A percentile compares a stretch with the other conserved stretches of the same genome.
Evolutionary conservation across 345 rosid species (phyloP).

Genomic region (Hypericum perforatum): DNA sequence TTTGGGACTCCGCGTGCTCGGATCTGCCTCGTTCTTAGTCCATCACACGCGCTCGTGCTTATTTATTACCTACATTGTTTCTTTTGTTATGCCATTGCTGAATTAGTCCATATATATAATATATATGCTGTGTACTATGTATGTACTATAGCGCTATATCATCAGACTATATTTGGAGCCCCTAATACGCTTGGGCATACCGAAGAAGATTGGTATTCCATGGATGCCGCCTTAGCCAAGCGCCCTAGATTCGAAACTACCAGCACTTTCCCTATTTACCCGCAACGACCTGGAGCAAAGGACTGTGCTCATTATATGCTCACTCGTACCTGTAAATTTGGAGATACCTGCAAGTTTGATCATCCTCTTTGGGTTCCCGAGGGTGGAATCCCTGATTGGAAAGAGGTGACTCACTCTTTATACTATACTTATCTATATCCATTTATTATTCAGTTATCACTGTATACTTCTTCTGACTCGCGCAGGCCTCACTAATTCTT

Average conservation of each 20-base stretch:
- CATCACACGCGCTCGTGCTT: too few relatives aligned
- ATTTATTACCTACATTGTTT: too few relatives aligned
- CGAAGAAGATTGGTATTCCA: conserved; percentile 79
- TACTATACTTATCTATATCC: conserved; percentile 29
- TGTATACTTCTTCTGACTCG: not conserved
- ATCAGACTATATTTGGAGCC: conserved; percentile 71
- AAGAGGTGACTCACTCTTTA: conserved; percentile 95
- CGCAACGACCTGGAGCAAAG: conserved; percentile 96
- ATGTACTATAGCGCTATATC: conserved; percentile 84
- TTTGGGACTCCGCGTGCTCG: too few relatives aligned
- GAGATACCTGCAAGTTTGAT: conserved; percentile 97
- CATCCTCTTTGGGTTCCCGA: conserved; percentile 99
- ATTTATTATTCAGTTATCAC: conserved; percentile 10
- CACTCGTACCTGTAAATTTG: conserved; percentile 97
- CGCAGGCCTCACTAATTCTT: too few relatives aligned
- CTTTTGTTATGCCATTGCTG: too few relatives aligned
- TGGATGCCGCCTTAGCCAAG: conserved; percentile 56
- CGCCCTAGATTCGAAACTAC: conserved; percentile 84
- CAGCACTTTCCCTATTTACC: conserved; percentile 77
- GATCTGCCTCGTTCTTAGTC: too few relatives aligned
- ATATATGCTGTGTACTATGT: not conserved
- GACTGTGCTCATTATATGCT: conserved; percentile 99
- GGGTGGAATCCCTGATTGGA: conserved; percentile 99
- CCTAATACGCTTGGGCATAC: conserved; percentile 78
- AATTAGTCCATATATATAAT: too few relatives aligned